phyloP scores from a whole-genome alignment of 805 yeast genomes.

The Metschnikowia matae region DNA sequence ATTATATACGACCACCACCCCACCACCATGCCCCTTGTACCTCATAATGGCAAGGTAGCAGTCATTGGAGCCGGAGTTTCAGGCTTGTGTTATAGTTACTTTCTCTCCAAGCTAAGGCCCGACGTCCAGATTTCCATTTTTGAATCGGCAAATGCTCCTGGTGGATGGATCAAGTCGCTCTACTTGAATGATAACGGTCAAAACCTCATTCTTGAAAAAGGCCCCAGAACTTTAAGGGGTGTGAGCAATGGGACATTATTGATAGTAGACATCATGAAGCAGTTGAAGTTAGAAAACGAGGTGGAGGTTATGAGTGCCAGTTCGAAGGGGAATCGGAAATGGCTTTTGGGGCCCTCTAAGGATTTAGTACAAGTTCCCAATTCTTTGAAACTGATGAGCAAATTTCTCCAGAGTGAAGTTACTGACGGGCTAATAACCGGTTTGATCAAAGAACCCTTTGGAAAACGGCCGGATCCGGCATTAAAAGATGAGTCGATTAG shows the following conservation, averaged over 20 bases:
- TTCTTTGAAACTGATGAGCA: constrained; percentile 25
- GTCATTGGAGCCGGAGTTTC: constrained; percentile 88
- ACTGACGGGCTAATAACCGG: constrained; percentile 44
- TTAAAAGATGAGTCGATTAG: constrained; percentile 66
- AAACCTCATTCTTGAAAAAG: constrained; percentile 60
- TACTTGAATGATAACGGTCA: constrained; percentile 23
- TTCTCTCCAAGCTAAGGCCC: constrained; percentile 67
- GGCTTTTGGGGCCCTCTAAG: constrained; percentile 46
- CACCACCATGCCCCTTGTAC: constrained; percentile 19
- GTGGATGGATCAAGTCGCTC: constrained; percentile 76
- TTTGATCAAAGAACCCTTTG: constrained; percentile 49
- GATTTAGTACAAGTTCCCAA: constrained; percentile 55
- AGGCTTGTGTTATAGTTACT: constrained; percentile 72
- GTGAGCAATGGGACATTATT: constrained; percentile 72
- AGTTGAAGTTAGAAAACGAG: constrained; percentile 45
- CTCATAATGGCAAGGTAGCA: constrained; percentile 47
- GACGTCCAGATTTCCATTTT: constrained; percentile 62
- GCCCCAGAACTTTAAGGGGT: constrained; percentile 89
- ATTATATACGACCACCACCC: background rate
- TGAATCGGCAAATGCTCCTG: constrained; percentile 54
- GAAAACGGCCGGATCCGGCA: constrained; percentile 15
- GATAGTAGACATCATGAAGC: constrained; percentile 54
- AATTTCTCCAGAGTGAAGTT: constrained; percentile 41
- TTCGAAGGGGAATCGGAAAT: constrained; percentile 70
- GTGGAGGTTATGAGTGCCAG: constrained; percentile 55